Conservation (phyloP, 768 basidiomycete species). For the Boletus subcaerulescens region DNA sequence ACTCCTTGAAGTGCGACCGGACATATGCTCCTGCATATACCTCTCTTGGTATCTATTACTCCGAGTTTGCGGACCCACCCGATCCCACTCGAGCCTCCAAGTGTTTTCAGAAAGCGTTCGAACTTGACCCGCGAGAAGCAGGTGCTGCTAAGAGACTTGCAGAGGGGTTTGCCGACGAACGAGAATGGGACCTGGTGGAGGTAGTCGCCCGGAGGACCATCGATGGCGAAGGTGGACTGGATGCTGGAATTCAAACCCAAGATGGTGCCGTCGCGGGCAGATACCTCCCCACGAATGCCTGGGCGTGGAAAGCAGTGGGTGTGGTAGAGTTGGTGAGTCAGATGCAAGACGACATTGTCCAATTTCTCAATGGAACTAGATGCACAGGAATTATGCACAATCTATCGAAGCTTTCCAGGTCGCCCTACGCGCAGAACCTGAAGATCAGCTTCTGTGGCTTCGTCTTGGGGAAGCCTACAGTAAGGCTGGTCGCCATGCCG, state of each 20-base stretch:
- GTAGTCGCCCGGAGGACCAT: conserved; percentile 91
- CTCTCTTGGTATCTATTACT: conserved; percentile 88
- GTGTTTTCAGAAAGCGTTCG: conserved; percentile 98
- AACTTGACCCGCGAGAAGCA: conserved; percentile 86
- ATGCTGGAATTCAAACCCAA: conserved; percentile 49
- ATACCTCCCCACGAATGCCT: conserved; percentile 76
- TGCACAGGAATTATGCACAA: conserved; percentile 59
- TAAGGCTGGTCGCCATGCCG: conserved; percentile 82
- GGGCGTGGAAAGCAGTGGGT: conserved; percentile 98
- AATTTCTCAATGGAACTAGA: conserved; percentile 38
- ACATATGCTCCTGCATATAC: conserved; percentile 91
- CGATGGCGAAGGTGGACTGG: conserved; percentile 84
- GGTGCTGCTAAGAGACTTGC: conserved; percentile 83
- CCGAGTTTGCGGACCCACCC: conserved; percentile 62
- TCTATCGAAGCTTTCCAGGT: conserved; percentile 86
- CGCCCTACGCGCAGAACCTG: conserved; percentile 73
- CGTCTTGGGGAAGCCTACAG: conserved; percentile 90
- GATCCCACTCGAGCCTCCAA: conserved; percentile 87
- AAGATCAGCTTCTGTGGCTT: conserved; percentile 84
- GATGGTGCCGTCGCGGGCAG: conserved; percentile 40
- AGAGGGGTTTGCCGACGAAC: conserved; percentile 85
- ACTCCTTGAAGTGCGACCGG: conserved; percentile 69
- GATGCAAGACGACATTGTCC: background rate
- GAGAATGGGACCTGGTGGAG: conserved; percentile 95
- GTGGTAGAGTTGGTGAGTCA: conserved; percentile 81